Evolutionary conservation across 768 basidiomycete species (phyloP).

Genomic region (Daedaleopsis sinensis): DNA sequence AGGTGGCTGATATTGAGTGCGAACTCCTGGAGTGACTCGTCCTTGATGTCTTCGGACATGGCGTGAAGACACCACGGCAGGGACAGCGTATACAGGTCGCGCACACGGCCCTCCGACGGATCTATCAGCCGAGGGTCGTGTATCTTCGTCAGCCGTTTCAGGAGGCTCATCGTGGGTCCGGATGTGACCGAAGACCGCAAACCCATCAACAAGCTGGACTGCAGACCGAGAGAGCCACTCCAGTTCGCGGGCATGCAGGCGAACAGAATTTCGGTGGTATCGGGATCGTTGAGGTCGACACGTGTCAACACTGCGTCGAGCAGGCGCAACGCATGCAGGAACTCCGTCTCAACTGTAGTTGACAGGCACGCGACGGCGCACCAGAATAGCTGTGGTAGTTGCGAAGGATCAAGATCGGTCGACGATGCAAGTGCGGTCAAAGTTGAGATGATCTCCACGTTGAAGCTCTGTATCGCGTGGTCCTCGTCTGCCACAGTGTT

Average conservation of each 20-base stretch:
- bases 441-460: conserved; percentile 79
- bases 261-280: conserved; percentile 69
- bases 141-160: conserved; percentile 64
- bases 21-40: conserved; percentile 65
- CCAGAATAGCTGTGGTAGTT: conserved; percentile 90
- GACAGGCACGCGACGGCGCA: conserved; percentile 77
- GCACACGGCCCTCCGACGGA: conserved; percentile 65
- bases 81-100: conserved; percentile 79
- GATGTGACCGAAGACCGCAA: conserved; percentile 78
- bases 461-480: conserved; percentile 78
- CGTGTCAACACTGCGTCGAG: conserved; percentile 66
- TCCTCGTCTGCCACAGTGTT: conserved; percentile 81
- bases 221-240: conserved; percentile 65
- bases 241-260: conserved; percentile 72
- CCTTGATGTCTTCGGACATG: conserved; percentile 64
- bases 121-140: conserved; percentile 72
- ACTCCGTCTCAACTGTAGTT: conserved; percentile 84
- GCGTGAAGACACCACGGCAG: conserved; percentile 90
- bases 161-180: conserved; percentile 63
- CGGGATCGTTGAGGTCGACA: conserved; percentile 70
- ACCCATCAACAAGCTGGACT: conserved; percentile 73
- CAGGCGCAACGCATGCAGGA: conserved; percentile 64
- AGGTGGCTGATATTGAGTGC: conserved; percentile 73
- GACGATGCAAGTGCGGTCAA: conserved; percentile 63
- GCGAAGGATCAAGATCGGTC: conserved; percentile 56